Evolutionary conservation across 2,329 filamentous ascomycete genomes (phyloP), one percentile per base, ranked within the genome.

Genomic region (Trichoderma sp.): DNA sequence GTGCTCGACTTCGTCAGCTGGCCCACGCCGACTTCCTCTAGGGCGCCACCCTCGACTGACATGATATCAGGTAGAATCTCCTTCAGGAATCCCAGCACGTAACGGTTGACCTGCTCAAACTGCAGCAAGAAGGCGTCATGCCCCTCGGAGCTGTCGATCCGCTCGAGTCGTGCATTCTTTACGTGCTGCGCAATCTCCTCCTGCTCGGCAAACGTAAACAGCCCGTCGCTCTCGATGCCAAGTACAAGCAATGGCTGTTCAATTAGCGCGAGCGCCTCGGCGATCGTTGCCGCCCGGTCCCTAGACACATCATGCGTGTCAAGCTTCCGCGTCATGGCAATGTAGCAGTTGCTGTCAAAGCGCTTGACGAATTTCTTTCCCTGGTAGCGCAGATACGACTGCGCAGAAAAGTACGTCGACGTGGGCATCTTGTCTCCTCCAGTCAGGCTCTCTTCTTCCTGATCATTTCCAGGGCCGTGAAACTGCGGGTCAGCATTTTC

Each of bases 301-400:
- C 95, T 91, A 16, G 95, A 97, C 31, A 99, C 91, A 83, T 99
- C 97, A 84, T 99, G 97, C 0, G 97, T 98, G 83, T 99, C 97
- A 18, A 99, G 90, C 85, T 99, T 99, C 81, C 97, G 93, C 5
- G 97, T 98, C 84, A 99, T 98, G 79, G 97, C 95, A 79, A 99
- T 98, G 86, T 99, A 99, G 86, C 97, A 99, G 84, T 99, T 99
- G 81, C 95, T 94, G 84, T 99, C 97, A 83, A 98, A 99, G 11
- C 97, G 93, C 84, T 94, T 95, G 80, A 98, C 97, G 80, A 99
- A 99, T 84, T 99, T 99, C 80, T 93, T 91, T 74, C 95, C 96
- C 85, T 99, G 97, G 84, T 99, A 99, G 24, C 97, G 93, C 60
- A 99, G 90, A 84, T 99, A 99, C 0, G 95, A 98, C 83, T 99